phyloP scores from a whole-genome alignment of 169 alveolate genomes.

The Plasmodium sp. region DNA sequence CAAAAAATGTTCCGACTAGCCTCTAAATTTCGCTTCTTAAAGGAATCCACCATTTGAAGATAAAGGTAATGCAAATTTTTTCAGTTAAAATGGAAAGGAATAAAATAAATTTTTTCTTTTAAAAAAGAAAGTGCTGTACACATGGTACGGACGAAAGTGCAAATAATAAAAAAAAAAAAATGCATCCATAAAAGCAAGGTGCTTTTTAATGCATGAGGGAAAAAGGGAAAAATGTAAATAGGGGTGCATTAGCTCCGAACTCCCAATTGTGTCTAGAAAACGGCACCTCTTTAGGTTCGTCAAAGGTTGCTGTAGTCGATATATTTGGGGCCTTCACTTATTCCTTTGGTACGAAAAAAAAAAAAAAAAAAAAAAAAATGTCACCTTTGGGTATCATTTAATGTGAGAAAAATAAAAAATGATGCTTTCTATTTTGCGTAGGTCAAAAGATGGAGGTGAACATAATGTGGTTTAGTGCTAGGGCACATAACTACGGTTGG shows the following conservation, averaged over 20 bases:
- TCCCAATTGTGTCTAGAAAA: background rate
- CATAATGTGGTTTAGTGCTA: background rate
- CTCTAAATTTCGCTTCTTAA: background rate
- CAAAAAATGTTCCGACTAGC: background rate
- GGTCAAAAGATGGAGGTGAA: background rate
- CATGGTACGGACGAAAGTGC: background rate
- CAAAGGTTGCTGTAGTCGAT: slow-evolving; percentile 19
- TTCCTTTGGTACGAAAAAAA: slow-evolving; percentile 33
- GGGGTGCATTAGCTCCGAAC: background rate
- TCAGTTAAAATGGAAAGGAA: background rate
- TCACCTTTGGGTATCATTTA: background rate
- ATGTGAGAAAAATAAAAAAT: background rate
- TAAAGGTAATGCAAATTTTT: background rate
- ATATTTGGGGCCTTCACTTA: slow-evolving; percentile 44
- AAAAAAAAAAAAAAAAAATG: background rate
- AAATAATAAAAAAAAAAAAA: background rate
- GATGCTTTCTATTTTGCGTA: background rate
- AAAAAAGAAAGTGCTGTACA: background rate
- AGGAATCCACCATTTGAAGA: background rate
- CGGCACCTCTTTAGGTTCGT: background rate
- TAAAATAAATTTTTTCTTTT: background rate
- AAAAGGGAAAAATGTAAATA: background rate
- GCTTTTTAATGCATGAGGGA: background rate
- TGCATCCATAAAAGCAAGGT: background rate
- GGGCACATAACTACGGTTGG: background rate